Base-by-base conservation (phyloP, 2,329 filamentous ascomycete species). In the Hypoxylon sp. region DNA sequence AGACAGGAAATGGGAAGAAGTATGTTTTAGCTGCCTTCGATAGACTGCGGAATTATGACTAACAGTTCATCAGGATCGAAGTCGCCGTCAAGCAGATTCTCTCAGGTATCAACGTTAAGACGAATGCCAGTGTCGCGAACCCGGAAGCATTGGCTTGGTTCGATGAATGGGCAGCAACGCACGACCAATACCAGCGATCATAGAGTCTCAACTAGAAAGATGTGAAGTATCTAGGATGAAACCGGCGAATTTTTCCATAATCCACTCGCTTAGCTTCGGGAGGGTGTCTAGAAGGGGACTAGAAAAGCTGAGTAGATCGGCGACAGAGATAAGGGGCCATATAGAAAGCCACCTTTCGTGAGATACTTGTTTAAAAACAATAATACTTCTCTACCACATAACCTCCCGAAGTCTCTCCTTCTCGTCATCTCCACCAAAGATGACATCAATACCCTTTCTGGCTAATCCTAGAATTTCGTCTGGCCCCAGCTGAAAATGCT, bases 1-100 rank as follows among this genome's bases (percentile, higher is more conserved):
- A 94, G 69, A 98, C 95, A 15, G 89, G 89, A 2, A 99, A 99
- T 73, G 94, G 94, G 55, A 99, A 99, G 82, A 99, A 98, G 88
- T 91, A 78, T 80, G 88, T 85, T 49, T n/a, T n/a, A 7, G 4
- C 34, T 32, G 13, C n/a, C 6, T 24, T 32, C 41, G 61, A 74
- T 66, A 74, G 57, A 20, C 2, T 3, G 26, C 57, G 20, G 3
- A 24, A 17, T 6, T 1, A 2, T 47, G 8, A 30, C 67, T 70
- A 54, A 68, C 46, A 3, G 19, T n/a, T 48, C 22, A 3, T 34
- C 39, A 92, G 90, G 79, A 92, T 99, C 62, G 94, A 99, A 77
- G 93, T 96, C 49, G 92, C 93, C 0, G 94, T 98, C 5, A 98
- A 98, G 82, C 94, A 97, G 79, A 97, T 98, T 46, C 80, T 99